These are phyloP conservation scores for Fusarium sp. DNA, from an alignment of 2,329 filamentous ascomycete species.

Conservation along the genomic window DNA sequence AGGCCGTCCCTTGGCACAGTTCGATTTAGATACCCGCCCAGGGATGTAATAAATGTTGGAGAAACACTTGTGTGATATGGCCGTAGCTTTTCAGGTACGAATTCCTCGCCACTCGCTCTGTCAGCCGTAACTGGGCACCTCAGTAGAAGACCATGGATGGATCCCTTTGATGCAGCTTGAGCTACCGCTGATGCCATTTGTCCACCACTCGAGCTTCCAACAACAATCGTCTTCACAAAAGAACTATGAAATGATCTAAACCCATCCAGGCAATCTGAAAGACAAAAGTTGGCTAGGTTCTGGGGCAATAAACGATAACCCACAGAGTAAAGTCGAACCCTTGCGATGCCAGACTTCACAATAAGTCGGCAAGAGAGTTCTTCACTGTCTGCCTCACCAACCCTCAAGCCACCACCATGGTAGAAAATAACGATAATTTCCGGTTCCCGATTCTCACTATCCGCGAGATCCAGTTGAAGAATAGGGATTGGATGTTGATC, in stretches of 20 bases:
- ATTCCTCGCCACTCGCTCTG: constrained; percentile 50
- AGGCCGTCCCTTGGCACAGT: constrained; percentile 54
- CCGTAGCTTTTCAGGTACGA: constrained; percentile 52
- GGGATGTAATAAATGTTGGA: constrained; percentile 51
- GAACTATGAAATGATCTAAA: constrained; percentile 41
- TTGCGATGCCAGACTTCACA: constrained; percentile 44
- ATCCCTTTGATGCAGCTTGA: constrained; percentile 44
- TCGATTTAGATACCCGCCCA: constrained; percentile 48
- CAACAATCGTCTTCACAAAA: constrained; percentile 47
- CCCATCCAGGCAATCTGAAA: constrained; percentile 56
- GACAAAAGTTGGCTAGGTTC: constrained; percentile 52
- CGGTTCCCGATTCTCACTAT: constrained; percentile 10
- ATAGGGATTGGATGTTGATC: constrained; percentile 52
- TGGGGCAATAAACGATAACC: constrained; percentile 59
- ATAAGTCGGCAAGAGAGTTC: constrained; percentile 60
- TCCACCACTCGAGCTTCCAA: constrained; percentile 61
- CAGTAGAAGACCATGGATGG: constrained; percentile 56
- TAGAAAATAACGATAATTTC: constrained; percentile 56
- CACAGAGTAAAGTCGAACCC: constrained; percentile 55
- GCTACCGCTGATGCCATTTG: constrained; percentile 59
- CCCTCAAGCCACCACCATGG: constrained; percentile 60
- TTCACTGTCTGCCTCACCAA: constrained; percentile 62
- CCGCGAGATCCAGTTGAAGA: constrained; percentile 47
- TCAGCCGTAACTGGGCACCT: constrained; percentile 62
- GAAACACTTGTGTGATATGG: constrained; percentile 54